Conservation (phyloP, 1,139 yeast species). For the Kodamaea suecica region DNA sequence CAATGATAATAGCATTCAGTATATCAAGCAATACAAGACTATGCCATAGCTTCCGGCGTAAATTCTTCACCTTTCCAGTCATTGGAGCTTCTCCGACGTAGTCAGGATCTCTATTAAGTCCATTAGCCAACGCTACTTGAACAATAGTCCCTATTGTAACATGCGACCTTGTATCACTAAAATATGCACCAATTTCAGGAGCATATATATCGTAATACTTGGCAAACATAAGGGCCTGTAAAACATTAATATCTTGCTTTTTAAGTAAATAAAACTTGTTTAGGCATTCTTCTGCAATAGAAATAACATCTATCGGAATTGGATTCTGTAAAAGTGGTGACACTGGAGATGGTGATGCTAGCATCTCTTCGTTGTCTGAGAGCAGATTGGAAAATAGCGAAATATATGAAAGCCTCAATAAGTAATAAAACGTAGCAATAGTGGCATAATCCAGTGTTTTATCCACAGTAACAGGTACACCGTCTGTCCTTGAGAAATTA, state of each 20-base stretch:
- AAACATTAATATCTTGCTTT: slow-evolving; percentile 15
- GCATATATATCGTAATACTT: slow-evolving; percentile 26
- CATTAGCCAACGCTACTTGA: slow-evolving; percentile 15
- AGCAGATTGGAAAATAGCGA: slow-evolving; percentile 10
- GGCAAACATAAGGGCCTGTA: slow-evolving; percentile 19
- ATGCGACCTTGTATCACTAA: slow-evolving; percentile 10
- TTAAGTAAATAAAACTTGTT: slow-evolving; percentile 11
- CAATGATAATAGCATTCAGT: slow-evolving; percentile 14
- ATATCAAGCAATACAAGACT: slow-evolving; percentile 21
- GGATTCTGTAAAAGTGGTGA: slow-evolving; percentile 15
- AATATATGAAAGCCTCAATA: slow-evolving; percentile 11
- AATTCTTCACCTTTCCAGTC: slow-evolving; percentile 12
- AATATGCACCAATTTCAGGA: slow-evolving; percentile 30
- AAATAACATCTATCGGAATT: slow-evolving; percentile 18
- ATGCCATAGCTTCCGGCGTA: slow-evolving; percentile 26
- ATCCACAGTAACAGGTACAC: slow-evolving; percentile 4
- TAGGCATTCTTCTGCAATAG: slow-evolving; percentile 19
- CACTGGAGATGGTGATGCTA: background rate
- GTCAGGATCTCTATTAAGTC: slow-evolving; percentile 17
- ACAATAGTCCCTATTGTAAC: slow-evolving; percentile 12
- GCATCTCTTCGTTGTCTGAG: slow-evolving; percentile 6
- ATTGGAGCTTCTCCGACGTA: slow-evolving; percentile 5
- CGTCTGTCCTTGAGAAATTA: slow-evolving; percentile 1
- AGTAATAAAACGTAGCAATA: slow-evolving; percentile 8
- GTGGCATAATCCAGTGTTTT: slow-evolving; percentile 12